phyloP scores from a whole-genome alignment of 352 stramenopile genomes.

The Phytophthora pluvialis region DNA sequence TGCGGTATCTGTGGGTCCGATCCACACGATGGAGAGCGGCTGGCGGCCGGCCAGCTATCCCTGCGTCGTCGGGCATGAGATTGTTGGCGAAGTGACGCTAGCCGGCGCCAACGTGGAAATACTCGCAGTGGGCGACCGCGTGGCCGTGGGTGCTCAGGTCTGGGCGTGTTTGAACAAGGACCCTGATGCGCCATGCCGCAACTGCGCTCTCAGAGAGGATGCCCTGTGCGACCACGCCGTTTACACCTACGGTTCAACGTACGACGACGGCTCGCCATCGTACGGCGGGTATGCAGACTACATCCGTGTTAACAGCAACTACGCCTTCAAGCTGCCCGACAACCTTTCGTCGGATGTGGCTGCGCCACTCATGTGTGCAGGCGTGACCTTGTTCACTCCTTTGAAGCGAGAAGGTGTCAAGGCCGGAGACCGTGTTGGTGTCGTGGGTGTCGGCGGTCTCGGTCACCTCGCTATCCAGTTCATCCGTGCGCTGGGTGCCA shows the following conservation, averaged over 20 bases:
- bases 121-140: conserved; percentile 67
- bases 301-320: conserved; percentile 62
- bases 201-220: conserved; percentile 57
- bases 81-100: no score
- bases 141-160: conserved; percentile 74
- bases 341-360: no score
- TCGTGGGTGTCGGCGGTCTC: no score
- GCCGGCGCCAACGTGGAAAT: conserved; percentile 31
- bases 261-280: conserved; percentile 37
- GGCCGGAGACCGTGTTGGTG: no score
- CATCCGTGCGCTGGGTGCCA: no score
- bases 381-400: no score
- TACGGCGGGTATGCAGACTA: conserved; percentile 70
- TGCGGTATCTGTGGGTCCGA: conserved; percentile 55
- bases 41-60: conserved; percentile 25
- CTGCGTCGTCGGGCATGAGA: conserved; percentile 49
- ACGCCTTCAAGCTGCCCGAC: conserved; percentile 60
- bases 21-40: conserved; percentile 40
- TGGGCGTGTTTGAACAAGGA: conserved; percentile 62
- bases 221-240: conserved; percentile 52
- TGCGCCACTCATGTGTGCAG: no score
- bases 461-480: no score
- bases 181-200: conserved; percentile 40
- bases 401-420: no score
- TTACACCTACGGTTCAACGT: conserved; percentile 48